These are phyloP conservation scores for Fusarium sp. DNA, from an alignment of 2,329 filamentous ascomycete genomes.

Conservation along the genomic window DNA sequence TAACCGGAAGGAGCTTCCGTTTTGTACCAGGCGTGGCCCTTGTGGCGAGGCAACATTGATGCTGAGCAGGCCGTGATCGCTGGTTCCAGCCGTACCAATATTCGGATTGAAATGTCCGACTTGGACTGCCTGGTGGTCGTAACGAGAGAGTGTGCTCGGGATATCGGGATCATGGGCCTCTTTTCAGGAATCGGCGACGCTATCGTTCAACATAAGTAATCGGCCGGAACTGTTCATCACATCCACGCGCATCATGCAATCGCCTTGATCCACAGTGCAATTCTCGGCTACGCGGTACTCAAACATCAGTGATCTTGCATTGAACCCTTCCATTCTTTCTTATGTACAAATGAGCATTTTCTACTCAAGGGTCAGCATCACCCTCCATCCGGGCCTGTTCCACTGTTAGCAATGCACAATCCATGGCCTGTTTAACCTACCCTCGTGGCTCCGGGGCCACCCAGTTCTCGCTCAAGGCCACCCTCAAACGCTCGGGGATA, in stretches of 20 bases:
- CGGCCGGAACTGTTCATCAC: neutral
- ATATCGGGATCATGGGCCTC: neutral
- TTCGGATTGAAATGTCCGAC: neutral
- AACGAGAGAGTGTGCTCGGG: neutral
- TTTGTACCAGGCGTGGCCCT: neutral
- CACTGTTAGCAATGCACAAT: constrained; percentile 29
- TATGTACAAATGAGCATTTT: constrained; percentile 53
- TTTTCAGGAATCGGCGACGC: neutral
- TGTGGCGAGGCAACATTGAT: neutral
- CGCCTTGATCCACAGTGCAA: constrained; percentile 6
- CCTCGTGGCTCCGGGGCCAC: constrained; percentile 73
- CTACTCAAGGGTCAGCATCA: constrained; percentile 63
- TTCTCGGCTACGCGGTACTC: constrained; percentile 9
- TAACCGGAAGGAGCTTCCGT: neutral
- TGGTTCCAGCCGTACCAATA: neutral
- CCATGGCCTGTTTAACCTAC: constrained; percentile 61
- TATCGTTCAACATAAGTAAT: neutral
- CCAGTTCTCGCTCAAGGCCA: constrained; percentile 80
- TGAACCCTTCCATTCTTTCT: constrained; percentile 40
- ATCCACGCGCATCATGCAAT: neutral
- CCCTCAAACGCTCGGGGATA: constrained; percentile 78
- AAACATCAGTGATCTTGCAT: constrained; percentile 33
- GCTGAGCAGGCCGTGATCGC: neutral
- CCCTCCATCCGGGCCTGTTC: constrained; percentile 66
- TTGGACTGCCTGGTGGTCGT: neutral